Percentiles rank a stretch among this genome's conserved stretches.
These are phyloP conservation scores for Talaromyces sp. DNA, from an alignment of 2,329 filamentous ascomycete genomes.

Conservation along the genomic window DNA sequence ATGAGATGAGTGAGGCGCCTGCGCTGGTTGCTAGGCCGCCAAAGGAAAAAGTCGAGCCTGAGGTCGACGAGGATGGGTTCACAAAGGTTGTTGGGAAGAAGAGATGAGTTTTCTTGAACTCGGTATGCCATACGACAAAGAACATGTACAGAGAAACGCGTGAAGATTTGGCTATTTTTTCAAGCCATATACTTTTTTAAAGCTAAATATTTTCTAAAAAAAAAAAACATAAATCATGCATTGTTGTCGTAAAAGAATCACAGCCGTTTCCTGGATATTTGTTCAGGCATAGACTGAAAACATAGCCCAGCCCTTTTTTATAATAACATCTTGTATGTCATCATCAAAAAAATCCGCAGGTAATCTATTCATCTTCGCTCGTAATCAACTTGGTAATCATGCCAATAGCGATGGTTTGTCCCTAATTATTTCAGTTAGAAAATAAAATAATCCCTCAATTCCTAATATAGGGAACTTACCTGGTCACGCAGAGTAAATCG, in stretches of 20 bases:
- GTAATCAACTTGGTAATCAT: conserved; percentile 91
- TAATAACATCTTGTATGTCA: neutral
- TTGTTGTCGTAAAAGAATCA: neutral
- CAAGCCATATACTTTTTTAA: neutral
- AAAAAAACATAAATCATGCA: neutral
- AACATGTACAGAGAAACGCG: neutral
- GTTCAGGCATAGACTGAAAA: neutral
- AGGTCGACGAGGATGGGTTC: conserved; percentile 78
- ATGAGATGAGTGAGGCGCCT: conserved; percentile 67
- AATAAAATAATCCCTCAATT: conserved; percentile 9
- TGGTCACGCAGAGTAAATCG: conserved; percentile 86
- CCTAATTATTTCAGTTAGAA: conserved; percentile 48
- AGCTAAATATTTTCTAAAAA: neutral
- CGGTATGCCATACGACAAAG: neutral
- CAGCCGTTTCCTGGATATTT: neutral
- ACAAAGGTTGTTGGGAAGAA: conserved; percentile 68
- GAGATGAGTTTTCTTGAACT: conserved; percentile 29
- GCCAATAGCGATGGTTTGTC: conserved; percentile 98
- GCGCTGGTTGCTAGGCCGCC: conserved; percentile 50
- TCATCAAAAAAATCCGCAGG: neutral
- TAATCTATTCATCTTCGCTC: conserved; percentile 22
- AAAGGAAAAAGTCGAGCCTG: conserved; percentile 63
- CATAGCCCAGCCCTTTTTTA: neutral
- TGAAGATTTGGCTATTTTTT: neutral
- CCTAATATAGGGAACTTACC: conserved; percentile 43